Evolutionary conservation across 768 basidiomycete species (phyloP).

Genomic region (Tricholoma saponaceum): DNA sequence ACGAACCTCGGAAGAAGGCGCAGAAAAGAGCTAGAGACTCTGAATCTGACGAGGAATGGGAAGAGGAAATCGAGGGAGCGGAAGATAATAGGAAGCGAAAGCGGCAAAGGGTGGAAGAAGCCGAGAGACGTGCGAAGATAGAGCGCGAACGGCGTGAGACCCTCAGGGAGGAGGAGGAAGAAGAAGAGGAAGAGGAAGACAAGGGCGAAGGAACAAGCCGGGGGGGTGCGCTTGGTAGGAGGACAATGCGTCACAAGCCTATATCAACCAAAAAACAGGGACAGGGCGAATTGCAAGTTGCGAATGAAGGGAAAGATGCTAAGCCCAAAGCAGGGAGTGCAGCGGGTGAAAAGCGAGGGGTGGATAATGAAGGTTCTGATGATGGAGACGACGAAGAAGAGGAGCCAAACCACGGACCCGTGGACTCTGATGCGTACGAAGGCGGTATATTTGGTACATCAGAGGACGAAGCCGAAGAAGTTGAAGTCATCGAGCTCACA

Average conservation of each 20-base stretch:
- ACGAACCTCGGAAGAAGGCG: background rate
- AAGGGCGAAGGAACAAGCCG: slow-evolving; percentile 6
- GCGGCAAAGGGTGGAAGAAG: background rate
- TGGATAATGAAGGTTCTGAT: background rate
- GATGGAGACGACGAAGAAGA: background rate
- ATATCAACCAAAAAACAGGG: background rate
- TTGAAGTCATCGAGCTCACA: background rate
- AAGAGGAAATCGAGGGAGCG: background rate
- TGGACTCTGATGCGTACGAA: slow-evolving; percentile 1
- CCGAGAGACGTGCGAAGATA: background rate
- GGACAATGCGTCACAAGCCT: background rate
- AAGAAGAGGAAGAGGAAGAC: slow-evolving; percentile 4
- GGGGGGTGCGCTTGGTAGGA: background rate
- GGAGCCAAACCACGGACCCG: background rate
- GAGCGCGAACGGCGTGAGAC: background rate
- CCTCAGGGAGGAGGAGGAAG: background rate
- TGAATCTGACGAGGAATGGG: background rate
- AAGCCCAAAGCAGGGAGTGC: background rate
- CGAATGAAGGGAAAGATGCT: background rate
- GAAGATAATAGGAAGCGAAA: slow-evolving; percentile 6
- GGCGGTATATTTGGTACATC: background rate
- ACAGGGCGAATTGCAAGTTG: background rate
- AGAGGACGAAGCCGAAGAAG: background rate
- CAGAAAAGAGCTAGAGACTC: background rate
- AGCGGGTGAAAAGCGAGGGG: background rate